Base-by-base conservation (phyloP, 495 filamentous ascomycete genomes). In the Penicillium bialowiezense region DNA sequence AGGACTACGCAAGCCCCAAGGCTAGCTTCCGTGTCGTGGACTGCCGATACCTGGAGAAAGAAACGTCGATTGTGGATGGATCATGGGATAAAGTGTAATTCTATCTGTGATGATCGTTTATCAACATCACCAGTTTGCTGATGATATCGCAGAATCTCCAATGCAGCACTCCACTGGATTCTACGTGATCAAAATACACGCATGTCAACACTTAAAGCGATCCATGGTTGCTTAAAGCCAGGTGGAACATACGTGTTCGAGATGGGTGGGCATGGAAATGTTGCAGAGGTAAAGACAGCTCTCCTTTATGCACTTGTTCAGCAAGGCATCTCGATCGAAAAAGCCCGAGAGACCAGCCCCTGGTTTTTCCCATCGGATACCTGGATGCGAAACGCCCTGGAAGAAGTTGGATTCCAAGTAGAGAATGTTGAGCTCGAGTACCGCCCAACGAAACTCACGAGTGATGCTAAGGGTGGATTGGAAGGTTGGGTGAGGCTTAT, bases 121-220 rank as follows among this genome's bases (percentile, higher is more conserved):
- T n/a, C 14, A 7, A 7, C 8, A 20, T 19, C n/a, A n/a, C n/a
- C 14, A 4, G 20, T 19, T 28, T 13, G 37, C 38, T 56, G 35
- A 52, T 21, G 20, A 2, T 5, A 10, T n/a, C 5, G 18, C 28
- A 69, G 66, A 7, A 52, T 91, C 62, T 88, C 84, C 33, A 91
- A 91, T 57, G 88, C 88, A 0, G 88, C 88, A 0, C 64, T 91
- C 33, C 87, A 91, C 68, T 92, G 88, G 88, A 84, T 92, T 58
- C 73, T 91, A 17, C 64, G 73, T 0, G 68, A 74, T 32, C 48
- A 67, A 3, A 34, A 52, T 0, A 72, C 67, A 0, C 63, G 73
- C 46, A 14, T 60, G 46, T 44, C 63, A 32, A 60, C 70, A 33
- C 49, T 91, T 52, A 51, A 49, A 2, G 76, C 67, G 9, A 71